Base-by-base conservation (phyloP, 1,284 basidiomycete genomes). In the Mrakiaceae sp. region DNA sequence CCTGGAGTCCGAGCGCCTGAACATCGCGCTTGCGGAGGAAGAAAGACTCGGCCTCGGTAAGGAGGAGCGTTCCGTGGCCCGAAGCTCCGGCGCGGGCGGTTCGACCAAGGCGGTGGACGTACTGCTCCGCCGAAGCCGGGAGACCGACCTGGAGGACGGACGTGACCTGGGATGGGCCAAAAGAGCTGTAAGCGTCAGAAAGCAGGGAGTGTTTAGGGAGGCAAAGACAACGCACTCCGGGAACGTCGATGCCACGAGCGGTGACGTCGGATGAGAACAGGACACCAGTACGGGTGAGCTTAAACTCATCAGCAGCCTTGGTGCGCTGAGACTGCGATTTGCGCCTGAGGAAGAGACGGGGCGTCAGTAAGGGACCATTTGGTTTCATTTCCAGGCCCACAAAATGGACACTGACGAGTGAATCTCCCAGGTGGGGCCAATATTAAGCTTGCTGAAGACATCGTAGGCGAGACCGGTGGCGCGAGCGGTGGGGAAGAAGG, bases 401-500 rank as follows among this genome's bases (percentile, higher is more conserved):
- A 27, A 27, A 27, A 27, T 27, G 27, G 6, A n/a, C 14, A 58
- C 49, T 10, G 12, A 57, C 65, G 73, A 74, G 68, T 79, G 60
- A 78, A 76, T 67, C 61, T 76, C 71, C 70, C 72, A 72, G 11
- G 70, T 69, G 11, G 71, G 69, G 56, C 53, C 66, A 54, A 53
- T 46, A n/a, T 60, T 67, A 71, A 48, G 65, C 46, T 60, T 76
- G 42, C 42, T 68, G 67, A 84, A 79, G 58, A 83, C 72, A 43
- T 80, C 79, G n/a, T 78, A 76, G n/a, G 79, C 79, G 57, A 86
- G 76, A 27, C 78, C 79, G 0, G 84, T 83, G 2, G 83, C 81
- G 60, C 84, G 79, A 1, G 86, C 85, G 9, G 86, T 87, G n/a
- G 85, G 83, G 61, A 84, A 79, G 77, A 87, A 87, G 6, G 81